Conservation (phyloP, 345 rosid species). For the Geranium rotundifolium region DNA sequence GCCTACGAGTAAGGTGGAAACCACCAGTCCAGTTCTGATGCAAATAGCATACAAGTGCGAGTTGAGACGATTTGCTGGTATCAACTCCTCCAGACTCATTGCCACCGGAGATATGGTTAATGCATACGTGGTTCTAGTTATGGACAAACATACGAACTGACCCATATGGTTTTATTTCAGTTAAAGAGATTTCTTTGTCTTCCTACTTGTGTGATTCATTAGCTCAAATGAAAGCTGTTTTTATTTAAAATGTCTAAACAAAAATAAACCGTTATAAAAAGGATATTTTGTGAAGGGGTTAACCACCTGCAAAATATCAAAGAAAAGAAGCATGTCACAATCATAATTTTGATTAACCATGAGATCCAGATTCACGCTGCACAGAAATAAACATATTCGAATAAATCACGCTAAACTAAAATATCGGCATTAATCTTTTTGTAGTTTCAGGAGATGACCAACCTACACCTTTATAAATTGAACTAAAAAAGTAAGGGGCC, state of each 20-base stretch:
- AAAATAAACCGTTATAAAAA: constrained; percentile 8
- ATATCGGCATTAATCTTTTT: too few relatives aligned
- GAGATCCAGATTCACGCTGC: background rate
- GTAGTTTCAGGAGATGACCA: too few relatives aligned
- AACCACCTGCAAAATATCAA: constrained; percentile 46
- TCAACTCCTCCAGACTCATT: constrained; percentile 75
- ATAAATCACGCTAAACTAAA: too few relatives aligned
- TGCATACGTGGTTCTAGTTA: constrained; percentile 47
- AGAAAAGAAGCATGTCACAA: background rate
- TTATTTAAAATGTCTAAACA: too few relatives aligned
- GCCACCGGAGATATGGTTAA: constrained; percentile 78
- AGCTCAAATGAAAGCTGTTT: too few relatives aligned
- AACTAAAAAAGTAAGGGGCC: too few relatives aligned
- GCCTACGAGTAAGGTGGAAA: constrained; percentile 62
- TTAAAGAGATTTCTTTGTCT: background rate
- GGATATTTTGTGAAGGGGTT: constrained; percentile 82
- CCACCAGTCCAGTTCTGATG: constrained; percentile 53
- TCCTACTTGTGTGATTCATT: background rate
- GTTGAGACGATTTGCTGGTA: constrained; percentile 42
- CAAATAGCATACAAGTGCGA: constrained; percentile 40
- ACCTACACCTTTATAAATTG: too few relatives aligned
- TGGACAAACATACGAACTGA: constrained; percentile 12
- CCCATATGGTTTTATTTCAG: too few relatives aligned
- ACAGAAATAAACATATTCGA: background rate
- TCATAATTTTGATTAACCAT: background rate